Conservation (phyloP, 1,284 basidiomycete species). For the Ustilago trichophora region DNA sequence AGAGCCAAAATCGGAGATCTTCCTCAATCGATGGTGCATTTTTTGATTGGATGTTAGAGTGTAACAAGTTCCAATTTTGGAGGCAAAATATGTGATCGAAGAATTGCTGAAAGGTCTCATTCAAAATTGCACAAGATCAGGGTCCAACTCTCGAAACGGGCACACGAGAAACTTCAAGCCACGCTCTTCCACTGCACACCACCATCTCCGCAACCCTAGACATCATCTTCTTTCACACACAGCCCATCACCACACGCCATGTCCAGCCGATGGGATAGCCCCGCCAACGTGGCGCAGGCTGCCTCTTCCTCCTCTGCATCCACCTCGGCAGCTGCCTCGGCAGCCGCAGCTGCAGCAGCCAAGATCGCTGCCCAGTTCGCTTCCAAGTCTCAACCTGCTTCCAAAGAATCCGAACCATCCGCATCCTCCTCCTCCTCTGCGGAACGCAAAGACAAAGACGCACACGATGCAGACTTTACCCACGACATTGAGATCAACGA, state of each 20-base stretch:
- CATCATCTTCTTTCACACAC: no score
- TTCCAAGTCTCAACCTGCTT: slow-evolving; percentile 5
- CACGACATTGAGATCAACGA: slow-evolving; percentile 98
- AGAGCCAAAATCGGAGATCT: slow-evolving; percentile 13
- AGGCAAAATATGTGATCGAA: background rate
- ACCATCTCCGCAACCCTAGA: no score
- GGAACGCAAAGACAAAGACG: slow-evolving; percentile 72
- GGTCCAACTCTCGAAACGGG: no score
- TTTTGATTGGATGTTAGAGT: slow-evolving; percentile 69
- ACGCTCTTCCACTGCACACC: no score
- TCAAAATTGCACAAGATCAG: slow-evolving; percentile 2
- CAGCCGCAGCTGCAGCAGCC: slow-evolving; percentile 57
- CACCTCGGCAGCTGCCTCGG: slow-evolving; percentile 6
- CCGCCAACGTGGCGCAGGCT: slow-evolving; percentile 19
- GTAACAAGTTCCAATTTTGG: background rate
- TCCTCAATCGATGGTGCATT: slow-evolving; percentile 70
- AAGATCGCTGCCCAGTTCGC: slow-evolving; percentile 60
- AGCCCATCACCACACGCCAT: slow-evolving; percentile 2
- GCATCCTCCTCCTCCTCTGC: slow-evolving; percentile 64
- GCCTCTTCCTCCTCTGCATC: slow-evolving; percentile 28
- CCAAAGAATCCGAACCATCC: slow-evolving; percentile 69
- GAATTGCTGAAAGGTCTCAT: background rate
- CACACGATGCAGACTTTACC: slow-evolving; percentile 82
- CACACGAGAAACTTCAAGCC: no score
- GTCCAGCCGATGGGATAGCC: slow-evolving; percentile 36